Evolutionary conservation across 2,329 filamentous ascomycete genomes (phyloP), one percentile per base, ranked within the genome.

Genomic region (Pseudogymnoascus sp.): DNA sequence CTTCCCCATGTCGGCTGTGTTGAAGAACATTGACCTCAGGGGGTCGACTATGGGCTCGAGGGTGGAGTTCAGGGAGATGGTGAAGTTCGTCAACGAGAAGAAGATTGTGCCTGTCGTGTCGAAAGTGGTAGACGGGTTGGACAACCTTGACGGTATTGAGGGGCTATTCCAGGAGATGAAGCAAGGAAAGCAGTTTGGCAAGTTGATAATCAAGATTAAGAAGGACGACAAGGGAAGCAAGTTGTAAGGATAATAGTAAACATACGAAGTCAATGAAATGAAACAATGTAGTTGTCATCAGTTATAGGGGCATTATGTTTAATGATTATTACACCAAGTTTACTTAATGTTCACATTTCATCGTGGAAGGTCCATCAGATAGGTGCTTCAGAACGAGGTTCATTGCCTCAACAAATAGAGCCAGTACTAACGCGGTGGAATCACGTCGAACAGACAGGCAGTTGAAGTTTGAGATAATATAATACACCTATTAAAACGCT

Each of bases 1-100:
- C 61, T 97, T 90, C 83, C 71, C 84, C 11, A 96, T 97, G 90
- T 77, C 80, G 65, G 92, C 92, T 0, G 89, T 95, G 13, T 76
- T 97, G 65, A 90, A 88, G 75, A 96, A 97, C 71, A 83, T 97
- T 62, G 93, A 97, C 69, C 81, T 97, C 29, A 83, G 84, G 59
- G 93, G 95, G 17, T 87, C 85, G 13, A 97, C 93, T 0, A 96
- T 97, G 93, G 93, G 93, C 0, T 96, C 91, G 29, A 83, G 90
- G 50, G 87, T 85, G 72, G 95, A 97, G 77, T 97, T 97, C 72
- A 80, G 80, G n/a, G 90, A 95, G 21, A 96, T 97, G 91, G 82
- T 97, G 5, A 80, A 82, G 1, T 96, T 96, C 76, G 89, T 97
- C 37, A 80, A 81, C 11, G 77, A 86, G 67, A 85, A 91, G 67